Base-by-base conservation (phyloP, 345 rosid genomes). In the Murraya paniculata region DNA sequence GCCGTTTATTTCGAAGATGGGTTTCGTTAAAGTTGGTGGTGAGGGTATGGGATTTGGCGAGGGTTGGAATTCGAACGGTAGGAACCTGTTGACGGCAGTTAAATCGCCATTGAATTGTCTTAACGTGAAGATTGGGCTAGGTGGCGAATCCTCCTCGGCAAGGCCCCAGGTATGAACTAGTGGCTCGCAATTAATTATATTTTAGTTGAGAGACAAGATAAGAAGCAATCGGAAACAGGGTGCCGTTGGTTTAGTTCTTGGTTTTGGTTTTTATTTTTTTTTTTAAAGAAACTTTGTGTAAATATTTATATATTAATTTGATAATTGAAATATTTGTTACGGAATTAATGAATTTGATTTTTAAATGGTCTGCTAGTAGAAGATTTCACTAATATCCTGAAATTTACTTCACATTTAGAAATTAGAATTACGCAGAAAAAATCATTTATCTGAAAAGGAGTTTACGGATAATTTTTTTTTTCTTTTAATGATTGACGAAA, bases 101-200 rank as follows among this genome's bases (percentile, higher is more conserved):
- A 71, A 74, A 73, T 28, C 33, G 76, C 80, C 70, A 80, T 76
- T 80, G 72, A 68, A 75, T 68, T 80, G 84, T 22, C 58, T 84
- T 4, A 72, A 27, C 6, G 33, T 27, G 53, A 77, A 62, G 16
- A 68, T 53, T 8, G 80, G 62, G 11, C n/a, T 22, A 53, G 64
- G 22, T 0, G 72, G 73, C 50, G 75, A 64, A 48, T 18, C 60
- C 24, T 18, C 69, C 8, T 55, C 72, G 18, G 13, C 4, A 4
- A 13, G 69, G 22, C 61, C 75, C 35, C 48, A 22, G 10, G 57
- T 50, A 57, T 81, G 73, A 82, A 21, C n/a, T 22, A 3, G 8
- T 38, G n/a, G 48, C 2, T 19, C 19, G 33, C 21, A 31, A 31
- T 64, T 1, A 64, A 62, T 16, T 28, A 62, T 28, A 28, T 13